These are phyloP conservation scores for Favolaschia claudopus DNA, from an alignment of 768 basidiomycete species.

Conservation along the genomic window DNA sequence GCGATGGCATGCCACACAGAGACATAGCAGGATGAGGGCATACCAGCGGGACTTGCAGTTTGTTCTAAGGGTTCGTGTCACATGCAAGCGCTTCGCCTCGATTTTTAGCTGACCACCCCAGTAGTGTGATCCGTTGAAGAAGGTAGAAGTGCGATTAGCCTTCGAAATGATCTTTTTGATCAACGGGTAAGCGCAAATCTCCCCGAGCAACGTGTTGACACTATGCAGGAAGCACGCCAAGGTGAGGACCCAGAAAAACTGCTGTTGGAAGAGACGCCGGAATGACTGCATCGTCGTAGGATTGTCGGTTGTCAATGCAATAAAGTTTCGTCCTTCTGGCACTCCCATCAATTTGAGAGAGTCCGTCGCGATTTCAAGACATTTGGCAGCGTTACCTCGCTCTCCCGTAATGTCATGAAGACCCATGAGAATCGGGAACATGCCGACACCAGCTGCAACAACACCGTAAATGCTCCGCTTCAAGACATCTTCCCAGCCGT, in stretches of 20 bases:
- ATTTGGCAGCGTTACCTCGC: conserved; percentile 30
- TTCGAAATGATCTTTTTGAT: conserved; percentile 29
- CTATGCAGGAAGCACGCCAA: conserved; percentile 34
- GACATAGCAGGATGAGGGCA: conserved; percentile 30
- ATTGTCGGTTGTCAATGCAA: conserved; percentile 40
- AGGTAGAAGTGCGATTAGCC: conserved; percentile 1
- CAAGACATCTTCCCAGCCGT: conserved; percentile 41
- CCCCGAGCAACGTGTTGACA: conserved; percentile 33
- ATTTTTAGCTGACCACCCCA: conserved; percentile 38
- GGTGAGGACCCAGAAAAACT: conserved; percentile 35
- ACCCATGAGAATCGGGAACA: conserved; percentile 32
- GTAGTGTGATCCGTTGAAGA: conserved; percentile 32
- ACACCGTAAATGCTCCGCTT: conserved; percentile 36
- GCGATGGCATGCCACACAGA: conserved; percentile 26
- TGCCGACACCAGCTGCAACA: conserved; percentile 31
- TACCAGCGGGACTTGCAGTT: conserved; percentile 35
- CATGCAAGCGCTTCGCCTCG: conserved; percentile 13
- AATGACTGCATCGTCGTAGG: conserved; percentile 40
- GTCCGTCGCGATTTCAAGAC: conserved; percentile 25
- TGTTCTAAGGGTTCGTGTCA: conserved; percentile 28
- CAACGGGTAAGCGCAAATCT: conserved; percentile 26
- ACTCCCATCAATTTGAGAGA: conserved; percentile 30
- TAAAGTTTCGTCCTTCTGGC: conserved; percentile 26
- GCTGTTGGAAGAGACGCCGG: conserved; percentile 21
- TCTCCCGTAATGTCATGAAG: conserved; percentile 32